Base-by-base conservation (phyloP, 495 filamentous ascomycete species). In the Neurospora hispaniola region DNA sequence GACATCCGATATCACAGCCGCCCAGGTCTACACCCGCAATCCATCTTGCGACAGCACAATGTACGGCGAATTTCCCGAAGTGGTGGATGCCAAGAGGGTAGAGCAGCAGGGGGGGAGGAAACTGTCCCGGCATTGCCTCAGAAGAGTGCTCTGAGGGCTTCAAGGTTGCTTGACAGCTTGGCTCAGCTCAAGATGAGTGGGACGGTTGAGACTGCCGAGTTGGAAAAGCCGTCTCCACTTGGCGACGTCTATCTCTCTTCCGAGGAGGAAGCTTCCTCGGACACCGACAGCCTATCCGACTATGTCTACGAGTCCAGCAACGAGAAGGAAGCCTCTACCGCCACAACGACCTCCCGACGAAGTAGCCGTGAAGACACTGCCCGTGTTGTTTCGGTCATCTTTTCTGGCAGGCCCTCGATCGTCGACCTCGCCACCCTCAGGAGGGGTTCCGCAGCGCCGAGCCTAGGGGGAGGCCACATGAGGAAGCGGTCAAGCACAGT, bases 181-280 rank as follows among this genome's bases (percentile, higher is more conserved):
- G 76, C 73, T 39, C 42, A 42, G 14, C 75, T 85, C n/a, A 82
- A 82, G 75, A 76, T 84, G 42, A 76, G 78, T n/a, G 78, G 78
- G 18, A 74, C 80, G 40, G 78, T 79, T 73, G 78, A 80, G 70
- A 71, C 79, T 1, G 73, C 73, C n/a, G 74, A 73, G 66, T 73
- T 82, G 75, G 73, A 72, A 43, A 74, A 75, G 71, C 74, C 75
- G 71, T 79, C 76, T 11, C 76, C 80, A n/a, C 81, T 84, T 4
- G 83, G 85, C 74, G 81, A 84, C 70, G 73, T 83, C 69, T 86
- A 86, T 75, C 83, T 86, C 23, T 86, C 85, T 10, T 86, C 84
- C 6, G 85, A 86, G 70, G 85, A 86, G 74, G 84, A 85, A 66
- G 85, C 80, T 62, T 86, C 85, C 18, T 86, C 85, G 0, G 82